phyloP scores from a whole-genome alignment of 2,329 filamentous ascomycete species.

The Dactylellina haptotyla region DNA sequence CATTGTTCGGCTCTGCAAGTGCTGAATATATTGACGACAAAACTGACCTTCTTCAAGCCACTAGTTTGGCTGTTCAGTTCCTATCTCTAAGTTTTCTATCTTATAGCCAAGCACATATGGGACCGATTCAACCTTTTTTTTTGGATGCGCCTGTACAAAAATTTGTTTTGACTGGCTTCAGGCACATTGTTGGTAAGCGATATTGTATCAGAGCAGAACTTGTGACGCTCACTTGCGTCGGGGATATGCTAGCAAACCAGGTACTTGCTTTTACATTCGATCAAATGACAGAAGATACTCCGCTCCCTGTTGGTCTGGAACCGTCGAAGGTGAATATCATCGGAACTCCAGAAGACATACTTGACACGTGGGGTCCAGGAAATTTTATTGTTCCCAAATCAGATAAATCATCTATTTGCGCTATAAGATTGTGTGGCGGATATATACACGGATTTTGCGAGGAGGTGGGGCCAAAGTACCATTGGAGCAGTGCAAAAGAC shows the following conservation, averaged over 20 bases:
- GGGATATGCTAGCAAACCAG: conserved; percentile 4
- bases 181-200: background rate
- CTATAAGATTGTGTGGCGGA: conserved; percentile 12
- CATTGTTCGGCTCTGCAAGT: background rate
- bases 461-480: background rate
- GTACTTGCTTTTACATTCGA: conserved; percentile 10
- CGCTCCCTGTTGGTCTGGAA: background rate
- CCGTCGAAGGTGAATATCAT: conserved; percentile 7
- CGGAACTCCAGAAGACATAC: conserved; percentile 11
- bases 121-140: conserved; percentile 17
- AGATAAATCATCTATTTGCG: background rate
- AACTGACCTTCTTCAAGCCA: background rate
- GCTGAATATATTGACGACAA: background rate
- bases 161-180: background rate
- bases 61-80: conserved; percentile 3
- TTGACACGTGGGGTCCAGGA: conserved; percentile 26
- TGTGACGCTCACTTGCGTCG: conserved; percentile 15
- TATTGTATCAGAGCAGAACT: background rate
- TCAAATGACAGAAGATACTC: background rate
- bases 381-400: background rate
- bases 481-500: background rate
- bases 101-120: conserved; percentile 16
- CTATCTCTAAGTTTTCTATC: conserved; percentile 15
- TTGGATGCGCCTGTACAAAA: conserved; percentile 7
- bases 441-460: conserved; percentile 1